Evolutionary conservation across 1,284 basidiomycete species (phyloP), one percentile per base, ranked within the genome.

Genomic region (Exobasidium cylindrosporum): DNA sequence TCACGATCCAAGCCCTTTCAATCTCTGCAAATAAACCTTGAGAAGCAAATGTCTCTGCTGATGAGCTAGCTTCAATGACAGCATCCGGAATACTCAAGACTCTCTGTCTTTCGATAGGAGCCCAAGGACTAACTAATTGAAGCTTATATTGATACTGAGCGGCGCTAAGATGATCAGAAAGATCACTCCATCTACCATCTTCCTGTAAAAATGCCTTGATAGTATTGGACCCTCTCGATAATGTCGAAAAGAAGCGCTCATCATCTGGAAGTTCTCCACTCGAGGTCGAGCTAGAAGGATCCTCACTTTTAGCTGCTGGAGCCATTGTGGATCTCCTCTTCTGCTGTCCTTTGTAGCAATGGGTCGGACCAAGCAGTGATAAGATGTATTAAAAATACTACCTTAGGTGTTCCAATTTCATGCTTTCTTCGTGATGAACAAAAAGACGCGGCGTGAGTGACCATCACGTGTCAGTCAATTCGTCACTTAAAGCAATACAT

Each of bases 1-100:
- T 89, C 10, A 91, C 89, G 70, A 97, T 90, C 92, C 94, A 99
- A 0, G 91, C 94, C 55, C 93, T 86, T 70, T 92, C 91, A 67
- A 98, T 91, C 72, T 94, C 91, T 31, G 93, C 88, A 76, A 98
- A 87, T 60, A 99, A 82, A 10, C 95, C 95, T 43, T 77, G 76
- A 28, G 73, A 32, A 28, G 58, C 60, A 40, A 47, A 49, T 11
- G 60, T 45, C 11, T 50, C 32, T 3, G 60, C 60, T 23, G 53
- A 61, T 1, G 62, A 60, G 50, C 54, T 65, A 5, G 63, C 63
- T 50, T 65, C 54, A 23, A 65, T 58, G 43, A 65, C 63, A n/a
- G 59, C 63, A 54, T 65, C 63, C 11, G 63, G 63, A 23, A 65
- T 65, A 29, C 45, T 53, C 21, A 61, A 40, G 11, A 46, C 21